Conservation (phyloP, 345 rosid genomes). For the Eucalyptus viminalis region DNA sequence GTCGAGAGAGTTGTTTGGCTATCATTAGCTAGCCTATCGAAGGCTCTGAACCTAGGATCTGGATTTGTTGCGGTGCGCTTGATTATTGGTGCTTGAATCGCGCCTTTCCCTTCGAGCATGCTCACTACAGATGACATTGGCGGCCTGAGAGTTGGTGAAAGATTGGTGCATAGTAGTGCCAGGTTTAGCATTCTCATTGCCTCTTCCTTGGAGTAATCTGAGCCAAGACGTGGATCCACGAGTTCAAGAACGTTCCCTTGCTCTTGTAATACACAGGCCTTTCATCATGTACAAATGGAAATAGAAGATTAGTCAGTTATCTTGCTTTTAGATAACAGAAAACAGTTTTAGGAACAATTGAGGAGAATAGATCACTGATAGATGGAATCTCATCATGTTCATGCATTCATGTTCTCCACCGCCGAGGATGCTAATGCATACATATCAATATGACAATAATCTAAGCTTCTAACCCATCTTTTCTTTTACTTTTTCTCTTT, state of each 20-base stretch:
- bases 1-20: conserved; percentile 37
- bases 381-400: neutral
- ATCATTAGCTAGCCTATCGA: conserved; percentile 55
- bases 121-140: conserved; percentile 70
- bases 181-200: conserved; percentile 59
- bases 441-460: neutral
- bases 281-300: neutral
- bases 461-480: neutral
- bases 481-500: neutral
- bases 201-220: conserved; percentile 36
- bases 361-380: too few relatives aligned
- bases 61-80: conserved; percentile 31
- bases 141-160: conserved; percentile 84
- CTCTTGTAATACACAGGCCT: conserved; percentile 93
- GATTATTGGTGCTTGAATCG: conserved; percentile 63
- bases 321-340: neutral
- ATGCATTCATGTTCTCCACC: neutral
- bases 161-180: conserved; percentile 77
- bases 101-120: conserved; percentile 68
- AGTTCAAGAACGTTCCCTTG: conserved; percentile 86
- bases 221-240: conserved; percentile 63
- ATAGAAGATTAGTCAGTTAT: neutral
- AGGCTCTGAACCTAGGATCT: conserved; percentile 74
- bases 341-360: neutral
- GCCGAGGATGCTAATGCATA: neutral